phyloP scores from a whole-genome alignment of 495 filamentous ascomycete species.

The Lepidopterella palustris region DNA sequence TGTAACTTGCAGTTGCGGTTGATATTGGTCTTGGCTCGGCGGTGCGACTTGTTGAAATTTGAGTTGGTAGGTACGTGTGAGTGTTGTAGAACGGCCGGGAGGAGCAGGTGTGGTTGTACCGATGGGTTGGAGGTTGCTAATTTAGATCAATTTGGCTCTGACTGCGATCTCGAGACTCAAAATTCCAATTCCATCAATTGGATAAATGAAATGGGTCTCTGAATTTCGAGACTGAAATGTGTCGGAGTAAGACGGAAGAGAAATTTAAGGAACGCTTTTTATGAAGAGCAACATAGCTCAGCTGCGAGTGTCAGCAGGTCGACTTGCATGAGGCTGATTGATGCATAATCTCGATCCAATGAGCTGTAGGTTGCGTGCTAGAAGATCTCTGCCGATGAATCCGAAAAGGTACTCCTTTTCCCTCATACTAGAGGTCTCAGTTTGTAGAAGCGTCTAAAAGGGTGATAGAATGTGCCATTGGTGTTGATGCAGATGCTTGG shows the following conservation, averaged over 20 bases:
- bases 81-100: not conserved
- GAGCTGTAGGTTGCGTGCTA: not conserved
- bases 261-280: not conserved
- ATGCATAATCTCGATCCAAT: not conserved
- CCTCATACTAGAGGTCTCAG: not conserved
- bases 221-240: not conserved
- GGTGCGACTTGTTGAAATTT: not conserved
- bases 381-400: not conserved
- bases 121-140: not conserved
- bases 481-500: constrained; percentile 7
- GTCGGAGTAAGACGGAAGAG: constrained; percentile 1
- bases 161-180: no score
- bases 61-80: not conserved
- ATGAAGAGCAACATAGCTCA: constrained; percentile 5
- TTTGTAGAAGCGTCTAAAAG: constrained; percentile 6
- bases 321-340: constrained; percentile 16
- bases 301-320: constrained; percentile 25
- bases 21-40: not conserved
- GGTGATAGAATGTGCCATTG: constrained; percentile 17
- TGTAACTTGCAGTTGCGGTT: no score
- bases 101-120: not conserved
- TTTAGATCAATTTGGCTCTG: no score
- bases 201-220: no score
- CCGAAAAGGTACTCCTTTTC: not conserved
- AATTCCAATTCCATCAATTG: no score